phyloP scores from a whole-genome alignment of 345 rosid species.

The Arabis alpina region DNA sequence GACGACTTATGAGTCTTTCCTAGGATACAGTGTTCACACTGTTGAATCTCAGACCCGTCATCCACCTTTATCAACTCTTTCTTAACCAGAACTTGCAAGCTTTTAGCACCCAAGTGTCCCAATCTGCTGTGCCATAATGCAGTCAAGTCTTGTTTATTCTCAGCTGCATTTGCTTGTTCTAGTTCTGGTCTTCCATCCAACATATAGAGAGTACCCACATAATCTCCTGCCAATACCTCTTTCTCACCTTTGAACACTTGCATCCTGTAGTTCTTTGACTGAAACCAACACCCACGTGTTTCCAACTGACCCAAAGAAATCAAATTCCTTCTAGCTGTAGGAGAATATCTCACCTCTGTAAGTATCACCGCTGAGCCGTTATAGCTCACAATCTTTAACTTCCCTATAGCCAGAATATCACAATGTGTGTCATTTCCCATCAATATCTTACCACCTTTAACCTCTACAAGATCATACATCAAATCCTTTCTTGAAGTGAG shows the following conservation, averaged over 20 bases:
- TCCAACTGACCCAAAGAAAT: neutral
- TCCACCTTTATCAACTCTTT: neutral
- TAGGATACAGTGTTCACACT: neutral
- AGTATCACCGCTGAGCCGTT: neutral
- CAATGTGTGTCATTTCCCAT: neutral
- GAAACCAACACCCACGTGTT: neutral
- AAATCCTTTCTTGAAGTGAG: too few species aligned
- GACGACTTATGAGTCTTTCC: neutral
- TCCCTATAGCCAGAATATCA: neutral
- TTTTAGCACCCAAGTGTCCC: neutral
- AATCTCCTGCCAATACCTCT: neutral
- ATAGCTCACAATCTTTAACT: neutral
- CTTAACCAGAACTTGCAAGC: neutral
- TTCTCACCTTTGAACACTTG: neutral
- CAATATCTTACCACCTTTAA: neutral
- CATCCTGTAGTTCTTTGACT: neutral
- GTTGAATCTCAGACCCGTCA: neutral
- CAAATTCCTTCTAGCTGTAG: neutral
- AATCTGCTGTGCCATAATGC: neutral
- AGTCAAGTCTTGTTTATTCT: fast-evolving
- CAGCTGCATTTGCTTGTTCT: neutral
- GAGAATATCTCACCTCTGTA: neutral
- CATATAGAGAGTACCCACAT: neutral
- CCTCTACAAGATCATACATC: neutral
- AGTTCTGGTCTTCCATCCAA: neutral